Evolutionary conservation across 345 rosid species (phyloP).

Genomic region (Moricandia arvensis): DNA sequence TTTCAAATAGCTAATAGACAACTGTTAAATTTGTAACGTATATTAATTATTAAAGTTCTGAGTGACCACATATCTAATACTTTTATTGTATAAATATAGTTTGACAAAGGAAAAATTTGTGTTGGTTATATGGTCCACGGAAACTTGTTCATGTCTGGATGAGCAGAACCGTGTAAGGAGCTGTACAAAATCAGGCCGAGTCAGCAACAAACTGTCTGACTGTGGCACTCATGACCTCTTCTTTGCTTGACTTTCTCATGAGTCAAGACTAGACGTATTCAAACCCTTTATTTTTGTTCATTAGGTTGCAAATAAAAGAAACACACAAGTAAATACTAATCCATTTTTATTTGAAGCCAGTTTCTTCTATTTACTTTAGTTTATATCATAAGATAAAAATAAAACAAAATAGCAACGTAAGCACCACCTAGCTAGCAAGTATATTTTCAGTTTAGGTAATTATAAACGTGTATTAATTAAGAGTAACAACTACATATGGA

Average conservation of each 20-base stretch:
- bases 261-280: conserved; percentile 23
- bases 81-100: background rate
- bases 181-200: conserved; percentile 19
- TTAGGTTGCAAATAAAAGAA: background rate
- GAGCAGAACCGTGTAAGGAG: conserved; percentile 25
- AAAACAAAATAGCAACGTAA: background rate
- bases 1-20: background rate
- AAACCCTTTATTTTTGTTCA: background rate
- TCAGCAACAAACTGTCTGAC: conserved; percentile 31
- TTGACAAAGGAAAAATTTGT: background rate
- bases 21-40: background rate
- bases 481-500: background rate
- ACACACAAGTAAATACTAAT: background rate
- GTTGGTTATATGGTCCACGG: conserved; percentile 16
- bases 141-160: conserved; percentile 7
- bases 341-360: background rate
- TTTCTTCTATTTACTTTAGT: background rate
- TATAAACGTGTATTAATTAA: background rate
- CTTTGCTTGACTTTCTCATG: conserved; percentile 35
- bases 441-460: background rate
- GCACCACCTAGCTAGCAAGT: background rate
- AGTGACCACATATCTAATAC: background rate
- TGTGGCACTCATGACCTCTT: conserved; percentile 29
- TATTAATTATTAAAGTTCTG: background rate
- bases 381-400: background rate